A percentile compares a stretch with the other conserved stretches of the same genome.
Evolutionary conservation across 257 asterid species (phyloP).

Genomic region (Eustoma russellianum): DNA sequence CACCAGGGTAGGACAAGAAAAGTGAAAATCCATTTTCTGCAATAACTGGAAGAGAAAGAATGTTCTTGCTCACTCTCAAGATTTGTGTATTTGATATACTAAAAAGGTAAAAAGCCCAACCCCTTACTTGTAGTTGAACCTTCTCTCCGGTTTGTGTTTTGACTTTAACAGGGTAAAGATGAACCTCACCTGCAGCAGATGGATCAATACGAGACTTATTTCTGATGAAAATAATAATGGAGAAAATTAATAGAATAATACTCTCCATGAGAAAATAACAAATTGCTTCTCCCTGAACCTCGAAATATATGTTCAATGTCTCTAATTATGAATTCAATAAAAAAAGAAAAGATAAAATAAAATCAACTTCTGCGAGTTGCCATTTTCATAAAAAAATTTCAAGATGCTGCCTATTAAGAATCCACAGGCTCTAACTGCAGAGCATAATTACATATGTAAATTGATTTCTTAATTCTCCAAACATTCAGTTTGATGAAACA

Average conservation of each 20-base stretch:
- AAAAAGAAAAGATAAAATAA: too few species aligned
- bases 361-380: too few species aligned
- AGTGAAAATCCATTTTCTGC: background rate
- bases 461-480: too few species aligned
- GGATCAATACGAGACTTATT: background rate
- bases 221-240: background rate
- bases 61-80: background rate
- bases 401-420: too few species aligned
- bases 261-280: background rate
- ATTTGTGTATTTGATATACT: too few species aligned
- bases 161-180: conserved; percentile 83
- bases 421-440: too few species aligned
- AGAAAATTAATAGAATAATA: background rate
- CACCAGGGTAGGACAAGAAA: background rate
- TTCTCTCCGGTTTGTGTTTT: conserved; percentile 81
- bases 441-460: too few species aligned
- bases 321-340: too few species aligned
- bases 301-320: too few species aligned
- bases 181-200: conserved; percentile 56
- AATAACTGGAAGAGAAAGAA: conserved; percentile 11
- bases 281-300: too few species aligned
- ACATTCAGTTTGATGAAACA: too few species aligned
- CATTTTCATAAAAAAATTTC: too few species aligned
- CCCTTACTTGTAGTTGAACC: conserved; percentile 79
- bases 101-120: conserved; percentile 4